Evolutionary conservation across 257 asterid genomes (phyloP).

Genomic region (Solanum dulcamara): DNA sequence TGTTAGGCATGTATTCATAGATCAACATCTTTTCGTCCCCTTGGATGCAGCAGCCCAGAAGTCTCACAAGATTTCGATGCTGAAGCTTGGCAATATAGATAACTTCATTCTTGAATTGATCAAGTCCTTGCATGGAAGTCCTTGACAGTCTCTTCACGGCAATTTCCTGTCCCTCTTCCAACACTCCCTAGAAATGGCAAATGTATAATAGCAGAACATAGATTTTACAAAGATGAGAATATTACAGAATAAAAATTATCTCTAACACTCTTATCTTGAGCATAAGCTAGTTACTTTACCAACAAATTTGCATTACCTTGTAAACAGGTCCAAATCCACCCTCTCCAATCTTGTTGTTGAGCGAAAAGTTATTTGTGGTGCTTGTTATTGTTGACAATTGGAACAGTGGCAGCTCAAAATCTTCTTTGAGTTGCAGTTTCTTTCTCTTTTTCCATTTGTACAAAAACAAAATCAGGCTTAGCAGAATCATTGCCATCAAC

Average conservation of each 20-base stretch:
- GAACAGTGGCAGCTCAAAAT: slow-evolving; percentile 13
- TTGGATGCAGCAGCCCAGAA: background rate
- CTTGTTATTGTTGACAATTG: slow-evolving; percentile 7
- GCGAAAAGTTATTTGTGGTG: slow-evolving; percentile 10
- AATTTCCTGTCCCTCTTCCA: slow-evolving; percentile 16
- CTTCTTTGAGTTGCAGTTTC: background rate
- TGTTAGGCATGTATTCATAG: background rate
- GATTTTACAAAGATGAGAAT: background rate
- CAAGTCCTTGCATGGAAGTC: slow-evolving; percentile 8
- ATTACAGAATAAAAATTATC: background rate
- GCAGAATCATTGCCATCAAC: background rate
- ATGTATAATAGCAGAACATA: background rate
- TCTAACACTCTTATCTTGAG: background rate
- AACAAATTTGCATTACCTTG: slow-evolving; percentile 7
- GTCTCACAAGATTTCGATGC: slow-evolving; percentile 5
- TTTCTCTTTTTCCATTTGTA: background rate
- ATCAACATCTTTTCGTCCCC: background rate
- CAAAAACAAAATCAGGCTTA: background rate
- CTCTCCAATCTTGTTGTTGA: slow-evolving; percentile 4
- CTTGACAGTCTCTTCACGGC: slow-evolving; percentile 30
- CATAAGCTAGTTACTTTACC: background rate
- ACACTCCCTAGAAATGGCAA: slow-evolving; percentile 8
- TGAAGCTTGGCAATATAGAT: slow-evolving; percentile 17
- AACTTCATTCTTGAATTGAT: slow-evolving; percentile 19
- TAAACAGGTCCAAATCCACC: slow-evolving; percentile 28